Evolutionary conservation across 2,329 filamentous ascomycete species (phyloP).

Genomic region (Epicoccum nigrum): DNA sequence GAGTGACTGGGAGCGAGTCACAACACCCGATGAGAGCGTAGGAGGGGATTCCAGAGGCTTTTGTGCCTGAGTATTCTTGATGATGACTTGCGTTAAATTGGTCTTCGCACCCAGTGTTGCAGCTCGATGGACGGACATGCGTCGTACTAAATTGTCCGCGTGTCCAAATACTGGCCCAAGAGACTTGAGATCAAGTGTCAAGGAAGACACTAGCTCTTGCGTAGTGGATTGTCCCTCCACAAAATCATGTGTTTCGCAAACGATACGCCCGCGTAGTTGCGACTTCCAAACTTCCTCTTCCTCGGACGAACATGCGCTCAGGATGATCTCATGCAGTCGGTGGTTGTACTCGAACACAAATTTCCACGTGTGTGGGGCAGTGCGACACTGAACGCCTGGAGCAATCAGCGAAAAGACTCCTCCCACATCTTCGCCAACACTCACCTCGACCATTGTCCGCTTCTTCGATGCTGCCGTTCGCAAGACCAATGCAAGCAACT

Average conservation of each 20-base stretch:
- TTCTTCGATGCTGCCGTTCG: constrained; percentile 70
- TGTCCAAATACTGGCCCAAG: constrained; percentile 78
- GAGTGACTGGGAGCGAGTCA: constrained; percentile 81
- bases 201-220: constrained; percentile 64
- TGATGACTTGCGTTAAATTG: constrained; percentile 75
- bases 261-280: constrained; percentile 63
- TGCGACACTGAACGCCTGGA: constrained; percentile 83
- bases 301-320: constrained; percentile 81
- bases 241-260: constrained; percentile 58
- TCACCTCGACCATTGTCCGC: constrained; percentile 74
- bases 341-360: constrained; percentile 79
- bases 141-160: constrained; percentile 67
- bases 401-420: constrained; percentile 15
- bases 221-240: constrained; percentile 55
- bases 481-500: constrained; percentile 74
- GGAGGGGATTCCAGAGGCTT: constrained; percentile 60
- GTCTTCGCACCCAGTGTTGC: constrained; percentile 74
- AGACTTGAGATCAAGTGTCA: constrained; percentile 73
- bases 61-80: constrained; percentile 80
- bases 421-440: constrained; percentile 29
- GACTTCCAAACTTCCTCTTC: constrained; percentile 83
- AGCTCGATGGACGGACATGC: constrained; percentile 79
- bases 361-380: constrained; percentile 90
- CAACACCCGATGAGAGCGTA: constrained; percentile 56
- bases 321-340: constrained; percentile 80